These are phyloP conservation scores for Torrubiella hemipterigena DNA, from an alignment of 2,329 filamentous ascomycete species.

Conservation along the genomic window DNA sequence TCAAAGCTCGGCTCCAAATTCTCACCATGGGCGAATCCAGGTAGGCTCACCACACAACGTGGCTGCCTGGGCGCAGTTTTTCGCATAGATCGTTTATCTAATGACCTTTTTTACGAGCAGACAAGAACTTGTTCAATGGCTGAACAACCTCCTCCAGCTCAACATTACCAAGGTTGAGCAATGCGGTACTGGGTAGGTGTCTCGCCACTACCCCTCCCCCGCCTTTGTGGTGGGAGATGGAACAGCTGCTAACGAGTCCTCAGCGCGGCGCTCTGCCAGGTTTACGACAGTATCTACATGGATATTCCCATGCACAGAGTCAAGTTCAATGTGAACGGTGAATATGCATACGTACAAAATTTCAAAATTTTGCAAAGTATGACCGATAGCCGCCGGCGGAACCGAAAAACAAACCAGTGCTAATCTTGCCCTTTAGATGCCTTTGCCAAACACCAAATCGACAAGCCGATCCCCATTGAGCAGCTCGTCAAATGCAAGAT, in stretches of 20 bases:
- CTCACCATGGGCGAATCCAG: constrained; percentile 36
- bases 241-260: constrained; percentile 7
- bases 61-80: background rate
- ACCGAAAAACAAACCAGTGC: constrained; percentile 4
- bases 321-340: constrained; percentile 95
- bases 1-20: constrained; percentile 12
- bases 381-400: constrained; percentile 2
- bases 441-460: constrained; percentile 77
- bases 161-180: constrained; percentile 99
- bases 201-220: constrained; percentile 10
- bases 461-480: constrained; percentile 82
- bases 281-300: constrained; percentile 96
- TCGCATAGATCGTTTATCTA: no score
- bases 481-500: constrained; percentile 95
- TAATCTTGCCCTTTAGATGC: constrained; percentile 40
- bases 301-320: constrained; percentile 92
- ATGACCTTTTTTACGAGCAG: no score
- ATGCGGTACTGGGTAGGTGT: constrained; percentile 84
- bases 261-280: constrained; percentile 90
- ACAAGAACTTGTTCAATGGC: constrained; percentile 92
- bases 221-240: constrained; percentile 4
- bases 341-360: constrained; percentile 96
- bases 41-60: constrained; percentile 14
- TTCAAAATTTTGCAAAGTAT: constrained; percentile 95
- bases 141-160: constrained; percentile 94